Evolutionary conservation across 2,329 filamentous ascomycete species (phyloP).

Genomic region (Ceratocystis huliohia): DNA sequence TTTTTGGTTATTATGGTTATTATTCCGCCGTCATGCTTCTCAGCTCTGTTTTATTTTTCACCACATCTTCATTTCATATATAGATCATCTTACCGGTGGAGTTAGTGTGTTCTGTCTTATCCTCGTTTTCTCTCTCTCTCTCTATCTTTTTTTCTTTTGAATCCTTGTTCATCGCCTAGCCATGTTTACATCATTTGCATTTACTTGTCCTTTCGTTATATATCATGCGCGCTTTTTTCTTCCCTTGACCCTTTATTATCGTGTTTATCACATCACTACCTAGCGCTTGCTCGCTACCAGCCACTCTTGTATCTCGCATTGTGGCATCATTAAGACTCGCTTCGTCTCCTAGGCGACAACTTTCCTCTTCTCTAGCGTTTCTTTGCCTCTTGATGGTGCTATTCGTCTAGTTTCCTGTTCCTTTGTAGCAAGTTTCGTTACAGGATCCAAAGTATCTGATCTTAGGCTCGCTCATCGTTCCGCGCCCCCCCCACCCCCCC

Average conservation of each 20-base stretch:
- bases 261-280: too few species aligned
- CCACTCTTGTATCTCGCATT: too few species aligned
- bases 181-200: not conserved
- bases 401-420: not conserved
- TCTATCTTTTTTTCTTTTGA: not conserved
- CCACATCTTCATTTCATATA: not conserved
- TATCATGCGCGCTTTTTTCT: not conserved
- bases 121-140: too few species aligned
- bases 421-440: not conserved
- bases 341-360: too few species aligned
- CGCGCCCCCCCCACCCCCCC: too few species aligned
- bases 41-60: not conserved
- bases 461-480: not conserved
- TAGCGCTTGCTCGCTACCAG: too few species aligned
- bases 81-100: constrained; percentile 7
- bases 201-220: not conserved
- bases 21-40: not conserved
- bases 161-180: not conserved
- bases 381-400: not conserved
- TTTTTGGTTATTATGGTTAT: not conserved
- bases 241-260: not conserved
- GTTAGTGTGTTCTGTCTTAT: not conserved
- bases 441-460: not conserved
- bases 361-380: not conserved
- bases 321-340: too few species aligned